These are phyloP conservation scores for Rhinocladiella mackenziei DNA, from an alignment of 2,329 filamentous ascomycete genomes.

Conservation along the genomic window DNA sequence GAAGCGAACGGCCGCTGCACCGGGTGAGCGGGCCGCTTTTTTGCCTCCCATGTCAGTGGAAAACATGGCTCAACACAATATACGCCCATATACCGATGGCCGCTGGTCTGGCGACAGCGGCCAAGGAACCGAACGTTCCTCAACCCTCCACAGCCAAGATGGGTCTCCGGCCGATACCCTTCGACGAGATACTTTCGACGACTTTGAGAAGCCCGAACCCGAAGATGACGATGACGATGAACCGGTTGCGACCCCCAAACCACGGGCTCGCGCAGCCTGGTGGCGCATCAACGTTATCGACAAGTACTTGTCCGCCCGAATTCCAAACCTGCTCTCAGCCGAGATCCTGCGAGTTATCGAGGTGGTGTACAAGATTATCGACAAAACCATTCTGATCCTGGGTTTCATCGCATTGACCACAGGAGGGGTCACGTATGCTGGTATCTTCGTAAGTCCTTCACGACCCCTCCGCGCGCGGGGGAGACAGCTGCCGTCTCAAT, in stretches of 20 bases:
- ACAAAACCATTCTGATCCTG: slow-evolving; percentile 72
- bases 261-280: slow-evolving; percentile 8
- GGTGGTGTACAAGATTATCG: slow-evolving; percentile 63
- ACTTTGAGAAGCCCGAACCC: slow-evolving; percentile 45
- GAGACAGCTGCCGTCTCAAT: not conserved
- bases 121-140: slow-evolving; percentile 68
- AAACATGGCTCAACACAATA: slow-evolving; percentile 50
- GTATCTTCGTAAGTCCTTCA: slow-evolving; percentile 77
- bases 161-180: slow-evolving; percentile 55
- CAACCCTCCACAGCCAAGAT: slow-evolving; percentile 63
- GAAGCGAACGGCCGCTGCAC: slow-evolving; percentile 33
- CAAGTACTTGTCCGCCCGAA: slow-evolving; percentile 50
- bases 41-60: slow-evolving; percentile 59
- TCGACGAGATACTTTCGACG: slow-evolving; percentile 47
- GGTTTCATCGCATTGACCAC: slow-evolving; percentile 70
- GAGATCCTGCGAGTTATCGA: slow-evolving; percentile 54
- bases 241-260: slow-evolving; percentile 37
- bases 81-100: slow-evolving; percentile 44
- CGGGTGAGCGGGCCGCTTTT: slow-evolving; percentile 56
- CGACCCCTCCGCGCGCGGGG: not conserved
- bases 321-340: slow-evolving; percentile 41
- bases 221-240: slow-evolving; percentile 45
- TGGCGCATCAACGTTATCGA: slow-evolving; percentile 46
- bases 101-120: slow-evolving; percentile 68
- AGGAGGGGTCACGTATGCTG: slow-evolving; percentile 72